Evolutionary conservation across 148 eudicot species (phyloP), one percentile per base, ranked within the genome.

Genomic region (Amaranthus hypochondriacus): DNA sequence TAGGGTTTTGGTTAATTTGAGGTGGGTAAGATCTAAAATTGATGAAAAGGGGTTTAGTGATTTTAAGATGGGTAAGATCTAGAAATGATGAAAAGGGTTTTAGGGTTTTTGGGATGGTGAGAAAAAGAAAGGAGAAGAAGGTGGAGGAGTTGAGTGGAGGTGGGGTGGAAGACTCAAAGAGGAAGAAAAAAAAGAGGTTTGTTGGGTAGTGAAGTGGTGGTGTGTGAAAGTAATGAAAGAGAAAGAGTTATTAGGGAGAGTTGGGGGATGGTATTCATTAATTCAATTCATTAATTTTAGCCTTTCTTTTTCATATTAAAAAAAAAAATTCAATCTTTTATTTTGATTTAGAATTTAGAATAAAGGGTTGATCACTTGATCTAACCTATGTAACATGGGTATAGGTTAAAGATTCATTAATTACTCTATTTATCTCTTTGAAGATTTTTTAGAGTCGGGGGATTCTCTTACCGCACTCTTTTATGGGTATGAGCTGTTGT

Each of bases 161-260:
- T 42, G 6, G 75, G 72, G 39, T 58, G 42, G 12, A 28, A 28
- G 39, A 28, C 39, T 28, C 39, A 28, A 28, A 68, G 46, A 18
- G 61, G 64, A 43, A 11, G 50, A 61, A 68, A 49, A 56, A 73
- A 76, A 54, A 68, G 18, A 54, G 79, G 68, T 72, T 76, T 71
- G 76, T 76, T 75, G 82, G 79, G 76, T 62, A 53, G 69, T 63
- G 61, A 73, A 48, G 75, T 72, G 67, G 65, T 66, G 66, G 66
- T 58, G 71, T 47, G 63, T 11, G 56, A 63, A 44, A 57, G 66
- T 12, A n/a, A 64, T 14, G 70, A 48, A 56, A 57, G 67, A 57
- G 69, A 66, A 15, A 42, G n/a, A 64, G 52, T 48, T 66, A 48
- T 65, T 48, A 47, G 52, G 64, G 68, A 48, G 68, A 65, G 68